Base-by-base conservation (phyloP, 306 rosid species). In the Erythrophleum fordii region DNA sequence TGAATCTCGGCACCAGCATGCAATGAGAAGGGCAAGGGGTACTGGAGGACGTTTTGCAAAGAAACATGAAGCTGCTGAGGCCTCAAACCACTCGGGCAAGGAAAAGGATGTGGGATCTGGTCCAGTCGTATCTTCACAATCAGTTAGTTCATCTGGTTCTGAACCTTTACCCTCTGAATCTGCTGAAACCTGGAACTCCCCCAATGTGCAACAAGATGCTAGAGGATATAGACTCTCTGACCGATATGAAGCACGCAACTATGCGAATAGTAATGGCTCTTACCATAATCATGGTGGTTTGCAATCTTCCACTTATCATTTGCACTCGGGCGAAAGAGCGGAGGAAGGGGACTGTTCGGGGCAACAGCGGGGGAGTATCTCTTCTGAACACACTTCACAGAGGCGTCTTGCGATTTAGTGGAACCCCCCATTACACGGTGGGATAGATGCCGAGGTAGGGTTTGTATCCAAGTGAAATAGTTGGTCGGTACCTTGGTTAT, bases 1-100 rank as follows among this genome's bases (percentile, higher is more conserved):
- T 76, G 99, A 95, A 85, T 95, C 99, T 73, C 89, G 99, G 34
- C 99, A 95, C 75, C 99, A 90, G 87, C 99, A 95, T 90, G 99
- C 99, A 75, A 80, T 95, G 94, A 87, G 98, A 80, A 86, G 99
- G 89, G 97, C 87, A n/a, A 90, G 99, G 78, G 92, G 99, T 34
- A 95, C 44, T 0, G 99, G 99, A 72, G 99, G 99, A 41, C 99
- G 99, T 9, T 95, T 95, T 84, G 99, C 97, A 29, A 95, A 90
- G 92, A 95, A 93, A 82, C 58, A 46, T 44, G 84, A 81, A 6
- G 73, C 35, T 16, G 28, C 53, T 18, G 95, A 85, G 10, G 78
- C 79, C 72, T 83, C 83, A 17, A 86, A 85, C 77, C 61, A 76
- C 75, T 75, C 87, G 4, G 80, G 83, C 66, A 92, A 87, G 76